Base-by-base conservation (phyloP, 2,329 filamentous ascomycete genomes). In the Xylariaceae sp. region DNA sequence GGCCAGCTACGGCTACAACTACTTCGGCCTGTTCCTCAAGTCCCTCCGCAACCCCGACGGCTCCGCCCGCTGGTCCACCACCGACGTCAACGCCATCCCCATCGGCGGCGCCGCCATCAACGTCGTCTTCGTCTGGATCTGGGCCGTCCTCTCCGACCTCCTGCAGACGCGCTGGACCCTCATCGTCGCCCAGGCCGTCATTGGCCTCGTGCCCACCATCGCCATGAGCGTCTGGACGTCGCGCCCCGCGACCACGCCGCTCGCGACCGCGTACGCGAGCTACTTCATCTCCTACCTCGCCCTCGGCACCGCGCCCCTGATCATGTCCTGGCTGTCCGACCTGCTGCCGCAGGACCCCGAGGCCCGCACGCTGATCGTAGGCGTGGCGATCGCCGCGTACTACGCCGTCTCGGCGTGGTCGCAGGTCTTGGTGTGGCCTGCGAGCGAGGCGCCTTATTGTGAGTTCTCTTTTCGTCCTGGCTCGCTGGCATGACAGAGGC, bases 171-270 rank as follows among this genome's bases (percentile, higher is more conserved):
- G 74, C 17, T 77, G 73, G 73, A 66, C 65, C 0, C 58, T 77
- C 4, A 70, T 77, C 22, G 58, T 77, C 6, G 50, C 60, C 2
- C 73, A 77, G 56, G 67, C 61, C 15, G 38, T 66, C 2, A 72
- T 77, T 37, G 72, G 67, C 1, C 56, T 74, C 3, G 58, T 74
- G 3, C 67, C 69, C 2, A 66, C 64, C 40, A 72, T 75, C 22
- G 69, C 68, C n/a, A 74, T 77, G 71, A 72, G 64, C 17, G 56
- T 74, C n/a, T 76, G 73, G 73, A 76, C 73, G 0, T 53, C 63
- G 2, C 62, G 72, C 19, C 72, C 72, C 0, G 48, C 51, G 2
- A 54, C 60, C 1, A 66, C 71, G 1, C 61, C 69, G 0, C 39
- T 76, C 1, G 64, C 65, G 0, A 66, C 67, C 2, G 73, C 71